Conservation (phyloP, 371 early-diverging fungal species). For the Rhizopus stolonifer region DNA sequence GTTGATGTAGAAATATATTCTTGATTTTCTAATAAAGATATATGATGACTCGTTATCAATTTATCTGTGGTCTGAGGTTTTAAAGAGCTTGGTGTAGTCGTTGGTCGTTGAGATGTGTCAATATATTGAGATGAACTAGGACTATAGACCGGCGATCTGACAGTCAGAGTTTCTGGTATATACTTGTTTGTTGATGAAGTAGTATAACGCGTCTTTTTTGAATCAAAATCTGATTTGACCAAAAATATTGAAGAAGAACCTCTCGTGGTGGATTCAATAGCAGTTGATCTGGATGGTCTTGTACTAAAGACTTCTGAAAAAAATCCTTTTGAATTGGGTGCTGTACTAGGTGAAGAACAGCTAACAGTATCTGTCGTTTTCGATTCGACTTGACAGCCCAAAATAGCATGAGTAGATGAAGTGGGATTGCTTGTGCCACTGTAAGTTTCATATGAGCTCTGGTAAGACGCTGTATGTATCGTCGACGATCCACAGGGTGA, state of each 20-base stretch:
- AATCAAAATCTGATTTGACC: too few relatives aligned
- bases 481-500: neutral
- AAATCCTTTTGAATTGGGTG: neutral
- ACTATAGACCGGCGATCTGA: too few relatives aligned
- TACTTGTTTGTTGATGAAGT: too few relatives aligned
- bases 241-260: neutral
- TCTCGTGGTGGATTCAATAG: neutral
- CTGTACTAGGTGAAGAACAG: neutral
- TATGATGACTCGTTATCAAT: too few relatives aligned
- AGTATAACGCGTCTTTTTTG: too few relatives aligned
- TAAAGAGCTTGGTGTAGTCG: conserved; percentile 58
- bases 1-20: neutral
- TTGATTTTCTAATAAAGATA: neutral
- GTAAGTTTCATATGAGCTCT: neutral
- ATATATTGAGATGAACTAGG: too few relatives aligned
- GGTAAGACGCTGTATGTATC: neutral
- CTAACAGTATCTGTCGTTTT: neutral
- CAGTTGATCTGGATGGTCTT: neutral
- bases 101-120: too few relatives aligned
- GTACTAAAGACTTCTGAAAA: neutral
- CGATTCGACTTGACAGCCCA: neutral
- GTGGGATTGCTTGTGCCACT: neutral
- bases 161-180: too few relatives aligned
- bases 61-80: neutral
- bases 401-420: neutral